Evolutionary conservation across 2,329 filamentous ascomycete species (phyloP), one percentile per base, ranked within the genome.

Genomic region (Xylaria sp.): DNA sequence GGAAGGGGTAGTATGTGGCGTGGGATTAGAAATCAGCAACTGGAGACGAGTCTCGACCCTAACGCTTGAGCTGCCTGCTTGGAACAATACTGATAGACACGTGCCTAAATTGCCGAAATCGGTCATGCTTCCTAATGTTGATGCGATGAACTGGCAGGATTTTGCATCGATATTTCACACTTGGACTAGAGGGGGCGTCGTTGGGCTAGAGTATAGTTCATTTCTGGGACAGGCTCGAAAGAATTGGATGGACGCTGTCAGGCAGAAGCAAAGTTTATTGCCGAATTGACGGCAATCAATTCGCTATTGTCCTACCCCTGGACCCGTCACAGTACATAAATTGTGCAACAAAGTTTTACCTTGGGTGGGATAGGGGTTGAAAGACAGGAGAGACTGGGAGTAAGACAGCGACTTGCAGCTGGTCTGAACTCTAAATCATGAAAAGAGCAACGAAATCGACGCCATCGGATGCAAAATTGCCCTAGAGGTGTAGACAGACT

Each of bases 161-260:
- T 64, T 63, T 43, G 36, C 41, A 33, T 59, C 63, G 20, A 55
- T 31, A 43, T 61, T 28, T 49, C 41, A 43, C 25, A 46, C 28
- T 25, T 43, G 36, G 60, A 31, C 28, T 68, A 65, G 36, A 15
- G 48, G 54, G 48, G 13, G 36, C n/a, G 54, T 25, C 23, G 23
- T 62, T 51, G 25, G 39, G 51, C 62, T 62, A 43, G 39, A 59
- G n/a, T 49, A 54, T 58, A 61, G n/a, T 66, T 61, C 43, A 43
- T 36, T 39, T 36, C 15, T n/a, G 36, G 25, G 55, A 41, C 54
- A 61, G 33, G 15, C 20, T 61, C n/a, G 66, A 58, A 63, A 59
- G 54, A 59, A 52, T 71, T 31, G 59, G 72, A 70, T 66, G 68
- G 25, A 56, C 62, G 52, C 69, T 69, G 59, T 55, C 48, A 59